Conservation (phyloP, 2,329 filamentous ascomycete genomes). For the Penicillium sp. region DNA sequence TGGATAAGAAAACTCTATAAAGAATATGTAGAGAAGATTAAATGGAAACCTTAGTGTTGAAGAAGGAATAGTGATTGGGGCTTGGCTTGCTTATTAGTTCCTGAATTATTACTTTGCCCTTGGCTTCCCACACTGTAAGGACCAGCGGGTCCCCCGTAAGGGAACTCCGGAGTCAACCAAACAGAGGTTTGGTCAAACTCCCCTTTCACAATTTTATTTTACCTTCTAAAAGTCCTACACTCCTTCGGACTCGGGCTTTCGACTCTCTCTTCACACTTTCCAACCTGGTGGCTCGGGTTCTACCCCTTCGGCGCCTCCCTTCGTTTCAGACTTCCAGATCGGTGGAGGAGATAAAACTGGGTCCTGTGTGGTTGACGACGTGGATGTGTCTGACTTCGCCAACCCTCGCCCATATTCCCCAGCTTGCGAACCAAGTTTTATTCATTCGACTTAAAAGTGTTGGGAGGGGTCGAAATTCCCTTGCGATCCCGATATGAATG, state of each 20-base stretch:
- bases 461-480: background rate
- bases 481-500: conserved; percentile 58
- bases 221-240: conserved; percentile 26
- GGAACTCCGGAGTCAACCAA: conserved; percentile 18
- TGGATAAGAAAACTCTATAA: background rate
- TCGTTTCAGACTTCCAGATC: conserved; percentile 19
- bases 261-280: background rate
- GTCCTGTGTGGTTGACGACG: conserved; percentile 13
- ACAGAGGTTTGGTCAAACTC: conserved; percentile 6
- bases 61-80: background rate
- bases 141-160: conserved; percentile 18
- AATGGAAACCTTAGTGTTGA: background rate
- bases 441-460: background rate
- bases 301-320: background rate
- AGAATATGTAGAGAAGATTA: background rate
- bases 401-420: background rate
- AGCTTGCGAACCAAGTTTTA: background rate
- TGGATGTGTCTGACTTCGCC: conserved; percentile 8
- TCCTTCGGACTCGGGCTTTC: conserved; percentile 23
- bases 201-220: conserved; percentile 14
- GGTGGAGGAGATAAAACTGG: conserved; percentile 10
- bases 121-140: background rate
- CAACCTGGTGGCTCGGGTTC: background rate
- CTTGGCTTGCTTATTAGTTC: background rate
- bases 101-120: background rate